Conservation (phyloP, 139 green algal genomes). For the Chlorella sp. region DNA sequence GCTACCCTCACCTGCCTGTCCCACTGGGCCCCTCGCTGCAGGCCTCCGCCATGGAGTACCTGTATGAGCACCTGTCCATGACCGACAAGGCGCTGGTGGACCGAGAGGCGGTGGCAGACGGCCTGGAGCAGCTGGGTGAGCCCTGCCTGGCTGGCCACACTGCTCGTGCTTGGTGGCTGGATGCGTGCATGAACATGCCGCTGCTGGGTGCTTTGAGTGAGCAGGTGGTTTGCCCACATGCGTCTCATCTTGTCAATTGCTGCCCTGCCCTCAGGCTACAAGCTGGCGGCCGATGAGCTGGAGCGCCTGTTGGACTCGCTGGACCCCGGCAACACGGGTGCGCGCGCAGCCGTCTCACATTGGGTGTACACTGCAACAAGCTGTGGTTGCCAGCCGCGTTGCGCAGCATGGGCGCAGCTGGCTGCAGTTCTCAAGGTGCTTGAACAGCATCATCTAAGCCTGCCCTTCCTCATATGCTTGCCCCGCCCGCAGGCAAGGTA, state of each 20-base stretch:
- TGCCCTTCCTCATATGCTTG: neutral
- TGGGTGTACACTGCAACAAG: no score
- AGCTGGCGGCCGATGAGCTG: conserved; percentile 54
- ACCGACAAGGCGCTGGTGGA: conserved; percentile 37
- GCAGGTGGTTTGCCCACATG: no score
- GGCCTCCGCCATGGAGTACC: conserved; percentile 42
- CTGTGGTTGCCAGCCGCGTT: no score
- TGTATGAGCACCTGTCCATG: conserved; percentile 45
- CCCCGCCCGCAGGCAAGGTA: conserved; percentile 18
- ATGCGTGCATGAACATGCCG: neutral
- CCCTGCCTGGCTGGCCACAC: conserved; percentile 44
- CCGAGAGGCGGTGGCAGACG: conserved; percentile 55
- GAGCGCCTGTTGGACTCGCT: conserved; percentile 56
- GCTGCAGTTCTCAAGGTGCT: no score
- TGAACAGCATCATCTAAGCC: neutral
- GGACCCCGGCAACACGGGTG: conserved; percentile 53
- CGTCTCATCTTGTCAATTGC: neutral
- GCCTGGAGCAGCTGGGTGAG: conserved; percentile 56
- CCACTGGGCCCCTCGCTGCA: neutral
- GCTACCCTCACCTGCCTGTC: neutral
- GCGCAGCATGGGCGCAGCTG: no score
- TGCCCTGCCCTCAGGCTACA: conserved; percentile 48
- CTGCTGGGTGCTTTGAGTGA: no score
- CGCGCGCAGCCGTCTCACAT: conserved; percentile 10
- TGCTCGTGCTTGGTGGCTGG: no score